These are phyloP conservation scores for Ascoidea rubescens DNA, from an alignment of 805 yeast species.

Conservation along the genomic window DNA sequence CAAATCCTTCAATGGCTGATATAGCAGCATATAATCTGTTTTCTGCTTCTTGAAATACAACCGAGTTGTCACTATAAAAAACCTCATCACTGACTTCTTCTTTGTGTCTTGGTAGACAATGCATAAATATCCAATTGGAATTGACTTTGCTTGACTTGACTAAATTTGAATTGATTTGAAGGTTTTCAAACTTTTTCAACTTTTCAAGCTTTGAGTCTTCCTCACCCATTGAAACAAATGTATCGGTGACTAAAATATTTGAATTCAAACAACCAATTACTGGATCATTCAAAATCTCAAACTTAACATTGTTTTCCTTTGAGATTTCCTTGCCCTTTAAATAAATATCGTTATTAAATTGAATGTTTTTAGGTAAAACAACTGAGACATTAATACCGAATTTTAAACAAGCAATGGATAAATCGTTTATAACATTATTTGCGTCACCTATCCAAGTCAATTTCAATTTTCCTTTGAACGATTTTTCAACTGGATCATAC, in stretches of 20 bases:
- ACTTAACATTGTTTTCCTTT: constrained; percentile 31
- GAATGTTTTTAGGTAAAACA: constrained; percentile 71
- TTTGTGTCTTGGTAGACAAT: constrained; percentile 88
- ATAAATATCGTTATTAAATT: constrained; percentile 42
- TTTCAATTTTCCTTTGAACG: constrained; percentile 36
- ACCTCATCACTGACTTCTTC: constrained; percentile 94
- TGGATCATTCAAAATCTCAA: constrained; percentile 62
- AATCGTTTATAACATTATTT: constrained; percentile 88
- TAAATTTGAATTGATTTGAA: constrained; percentile 65
- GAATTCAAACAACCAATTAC: constrained; percentile 59
- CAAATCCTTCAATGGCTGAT: constrained; percentile 84
- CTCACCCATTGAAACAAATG: constrained; percentile 98
- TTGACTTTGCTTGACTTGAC: constrained; percentile 44
- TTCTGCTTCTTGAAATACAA: constrained; percentile 94
- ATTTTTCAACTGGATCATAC: constrained; percentile 14
- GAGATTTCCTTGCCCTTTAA: constrained; percentile 41
- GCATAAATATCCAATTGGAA: constrained; percentile 82
- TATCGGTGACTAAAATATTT: constrained; percentile 83
- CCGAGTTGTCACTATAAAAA: constrained; percentile 68
- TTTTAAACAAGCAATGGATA: constrained; percentile 77
- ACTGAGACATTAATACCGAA: constrained; percentile 71
- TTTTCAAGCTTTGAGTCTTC: constrained; percentile 64
- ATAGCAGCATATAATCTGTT: constrained; percentile 93
- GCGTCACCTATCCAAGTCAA: constrained; percentile 96
- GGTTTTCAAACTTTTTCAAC: constrained; percentile 71